Base-by-base conservation (phyloP, 257 asterid species). In the Asclepias syriaca region DNA sequence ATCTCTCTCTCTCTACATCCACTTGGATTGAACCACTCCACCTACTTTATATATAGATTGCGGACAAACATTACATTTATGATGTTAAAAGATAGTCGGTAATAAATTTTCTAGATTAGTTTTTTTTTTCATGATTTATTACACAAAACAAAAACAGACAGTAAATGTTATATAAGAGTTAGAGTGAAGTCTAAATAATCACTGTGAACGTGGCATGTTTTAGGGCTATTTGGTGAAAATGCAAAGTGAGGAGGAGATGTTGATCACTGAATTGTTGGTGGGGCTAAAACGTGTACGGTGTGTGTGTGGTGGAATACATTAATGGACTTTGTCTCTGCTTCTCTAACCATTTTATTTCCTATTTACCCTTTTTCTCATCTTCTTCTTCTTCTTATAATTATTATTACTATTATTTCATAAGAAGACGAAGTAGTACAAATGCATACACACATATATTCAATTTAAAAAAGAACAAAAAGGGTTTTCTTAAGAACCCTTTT, bases 301-400 rank as follows among this genome's bases (percentile, higher is more conserved):
- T 66, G 75, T 60, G 70, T 65, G n/a, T n/a, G 79, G 77, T 73
- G 76, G 77, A 54, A 77, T 59, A 74, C 81, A 59, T 77, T 67
- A 77, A 49, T 77, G 77, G 50, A 48, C 22, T 55, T 48, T 32
- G 19, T 40, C 51, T 12, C 9, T 49, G 24, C 51, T 40, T 7
- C 15, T 34, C 19, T 58, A 49, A 49, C 6, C 72, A 68, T 65
- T 51, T 34, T 34, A 34, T 34, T 34, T 34, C 39, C 39, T 4
- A 34, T 3, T 34, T 34, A 34, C 39, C 5, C 39, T 2, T 34
- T 34, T 34, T 29, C 27, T 24, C 27, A 24, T 29, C 34, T 29
- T 29, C 34, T 29, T 29, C 34, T 29, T 29, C 34, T 29, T 29
- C 27, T 0, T 24, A 24, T 0, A 24, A 29, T 29, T 29, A 29